Base-by-base conservation (phyloP, 2,329 filamentous ascomycete genomes). In the Arthroderma sp. region DNA sequence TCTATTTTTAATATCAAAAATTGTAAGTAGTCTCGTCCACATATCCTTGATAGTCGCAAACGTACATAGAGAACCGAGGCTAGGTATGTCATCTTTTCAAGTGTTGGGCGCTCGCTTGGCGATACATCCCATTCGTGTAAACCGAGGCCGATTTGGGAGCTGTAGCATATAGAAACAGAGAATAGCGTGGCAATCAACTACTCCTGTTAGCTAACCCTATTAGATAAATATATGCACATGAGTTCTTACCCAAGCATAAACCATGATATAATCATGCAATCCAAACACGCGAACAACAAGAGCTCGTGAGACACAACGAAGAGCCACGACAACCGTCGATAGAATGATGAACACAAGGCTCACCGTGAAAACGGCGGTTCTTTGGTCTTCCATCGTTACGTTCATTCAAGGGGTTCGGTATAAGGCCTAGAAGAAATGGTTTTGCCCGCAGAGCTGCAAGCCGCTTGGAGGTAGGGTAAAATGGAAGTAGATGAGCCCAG, bases 191-290 rank as follows among this genome's bases (percentile, higher is more conserved):
- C 60, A 43, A 70, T 55, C 15, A 65, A 32, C 67, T 67, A 46
- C 29, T 44, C 43, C 15, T 38, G 38, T 42, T 31, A 47, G 47
- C 36, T 39, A 11, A 34, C 28, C 8, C n/a, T 32, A 29, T 38
- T 38, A 36, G 10, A 48, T 36, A 22, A 22, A 22, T 22, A 22
- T 22, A 22, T 22, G 15, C 1, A 22, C 15, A 22, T 22, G 15
- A 11, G 6, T 15, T 53, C 59, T 48, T 57, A 78, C 62, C 88
- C 86, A 94, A 45, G 87, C 85, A 36, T 84, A 52, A 7, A 86
- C 62, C 62, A 94, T 91, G 54, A 84, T 76, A 62, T 80, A 83
- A 69, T 94, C 88, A 63, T 94, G 86, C 68, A 76, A 75, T 45
- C 74, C 78, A 42, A 86, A 65, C 44, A 74, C 79, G 53, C 76